phyloP scores from a whole-genome alignment of 345 rosid species.

The Aquilaria yunnanensis region DNA sequence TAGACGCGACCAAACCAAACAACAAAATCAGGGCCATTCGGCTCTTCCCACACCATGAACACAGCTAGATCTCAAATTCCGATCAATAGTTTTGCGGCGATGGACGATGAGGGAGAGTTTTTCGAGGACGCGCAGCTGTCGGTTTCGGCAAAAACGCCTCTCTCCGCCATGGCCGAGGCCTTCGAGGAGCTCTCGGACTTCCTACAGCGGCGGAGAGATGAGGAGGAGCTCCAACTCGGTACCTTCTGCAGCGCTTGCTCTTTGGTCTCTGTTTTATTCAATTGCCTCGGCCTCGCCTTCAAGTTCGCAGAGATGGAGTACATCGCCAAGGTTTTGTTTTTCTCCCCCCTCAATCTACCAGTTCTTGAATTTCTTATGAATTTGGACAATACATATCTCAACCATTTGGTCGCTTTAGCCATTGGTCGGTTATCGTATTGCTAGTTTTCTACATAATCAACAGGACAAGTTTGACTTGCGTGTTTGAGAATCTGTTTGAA shows the following conservation, averaged over 20 bases:
- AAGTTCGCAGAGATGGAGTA: slow-evolving; percentile 86
- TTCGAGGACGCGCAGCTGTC: slow-evolving; percentile 18
- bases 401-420: background rate
- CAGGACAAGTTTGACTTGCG: background rate
- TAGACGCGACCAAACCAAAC: no score
- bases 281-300: slow-evolving; percentile 81
- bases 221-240: slow-evolving; percentile 35
- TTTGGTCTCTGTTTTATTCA: slow-evolving; percentile 61
- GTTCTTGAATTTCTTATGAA: no score
- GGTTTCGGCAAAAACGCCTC: slow-evolving; percentile 19
- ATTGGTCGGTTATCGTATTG: background rate
- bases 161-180: slow-evolving; percentile 48
- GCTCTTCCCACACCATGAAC: no score
- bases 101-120: slow-evolving; percentile 17
- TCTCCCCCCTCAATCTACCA: no score
- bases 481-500: background rate
- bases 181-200: slow-evolving; percentile 46
- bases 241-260: slow-evolving; percentile 60
- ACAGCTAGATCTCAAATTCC: no score
- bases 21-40: no score
- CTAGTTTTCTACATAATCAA: background rate
- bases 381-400: background rate
- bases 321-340: slow-evolving; percentile 49
- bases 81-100: background rate
- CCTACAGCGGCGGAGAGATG: slow-evolving; percentile 18